Base-by-base conservation (phyloP, 129 eudicot species). In the Arctium minus region DNA sequence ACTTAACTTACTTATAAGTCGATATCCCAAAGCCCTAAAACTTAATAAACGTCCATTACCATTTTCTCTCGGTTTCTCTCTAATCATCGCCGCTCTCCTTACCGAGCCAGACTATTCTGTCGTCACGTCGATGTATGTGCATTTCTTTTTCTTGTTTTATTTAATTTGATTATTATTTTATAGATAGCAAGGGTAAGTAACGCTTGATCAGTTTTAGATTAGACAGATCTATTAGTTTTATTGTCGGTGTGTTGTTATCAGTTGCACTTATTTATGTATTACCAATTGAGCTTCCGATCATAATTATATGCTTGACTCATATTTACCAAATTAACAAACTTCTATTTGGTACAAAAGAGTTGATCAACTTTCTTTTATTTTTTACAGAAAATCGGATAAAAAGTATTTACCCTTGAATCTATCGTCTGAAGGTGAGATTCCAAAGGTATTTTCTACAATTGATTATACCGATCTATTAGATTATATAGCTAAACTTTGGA, bases 21-120 rank as follows among this genome's bases (percentile, higher is more conserved):
- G 35, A 81, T 8, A 40, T 73, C 33, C 2, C 8, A 22, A 81
- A 81, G 39, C 29, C 85, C 80, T 81, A 74, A 39, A 64, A 38
- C 8, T 64, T 40, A 39, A 73, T 74, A 29, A 27, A 22, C 17
- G n/a, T 2, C 8, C 8, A 1, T 31, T 65, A 39, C 5, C 50
- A 65, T 64, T 65, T n/a, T 15, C 3, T 18, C 37, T 60, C 0
- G 1, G 1, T 15, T 36, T 1, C 3, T 40, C 65, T 42, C 27
- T 30, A 31, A 32, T 10, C 3, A 60, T n/a, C 30, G 10, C 0
- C 37, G 70, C 18, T 65, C 12, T 42, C 31, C 37, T 74, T 75
- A 30, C 2, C 2, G 6, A 30, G 0, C 11, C 11, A 18, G n/a
- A 2, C 31, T 1, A 31, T 75, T 74, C 2, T 17, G 85, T 6